phyloP scores from a whole-genome alignment of 345 rosid species.

The Eucalyptus pauciflora region DNA sequence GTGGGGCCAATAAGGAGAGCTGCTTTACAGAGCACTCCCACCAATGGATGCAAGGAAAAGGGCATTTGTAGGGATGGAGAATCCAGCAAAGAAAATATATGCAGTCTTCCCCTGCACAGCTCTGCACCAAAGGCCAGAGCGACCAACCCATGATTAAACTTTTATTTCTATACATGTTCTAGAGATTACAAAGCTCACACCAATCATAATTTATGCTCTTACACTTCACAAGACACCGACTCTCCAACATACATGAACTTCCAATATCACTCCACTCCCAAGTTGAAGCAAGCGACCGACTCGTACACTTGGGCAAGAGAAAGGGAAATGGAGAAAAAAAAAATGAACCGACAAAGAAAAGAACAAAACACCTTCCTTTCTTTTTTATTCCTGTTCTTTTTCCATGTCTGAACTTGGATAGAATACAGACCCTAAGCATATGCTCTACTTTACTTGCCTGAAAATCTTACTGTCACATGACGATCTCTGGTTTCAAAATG shows the following conservation, averaged over 20 bases:
- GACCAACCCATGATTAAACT: neutral
- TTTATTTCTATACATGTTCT: conserved; percentile 14
- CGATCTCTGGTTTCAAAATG: conserved; percentile 98
- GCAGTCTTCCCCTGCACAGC: neutral
- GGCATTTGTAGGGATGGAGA: neutral
- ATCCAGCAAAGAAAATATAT: neutral
- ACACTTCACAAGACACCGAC: neutral
- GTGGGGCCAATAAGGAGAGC: neutral
- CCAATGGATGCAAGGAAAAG: neutral
- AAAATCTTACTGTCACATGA: conserved; percentile 42
- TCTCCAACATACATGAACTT: neutral
- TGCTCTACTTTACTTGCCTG: neutral
- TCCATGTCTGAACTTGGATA: neutral
- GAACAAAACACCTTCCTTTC: neutral
- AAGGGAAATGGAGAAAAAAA: neutral
- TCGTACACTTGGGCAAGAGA: neutral
- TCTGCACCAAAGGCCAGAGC: neutral
- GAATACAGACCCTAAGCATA: neutral
- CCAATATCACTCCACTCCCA: neutral
- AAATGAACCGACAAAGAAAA: neutral
- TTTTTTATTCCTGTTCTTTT: neutral
- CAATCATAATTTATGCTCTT: neutral
- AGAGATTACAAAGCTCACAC: neutral
- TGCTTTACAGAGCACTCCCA: neutral
- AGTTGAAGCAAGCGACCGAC: neutral